Base-by-base conservation (phyloP, 2,329 filamentous ascomycete species). In the Drechslera avenae region DNA sequence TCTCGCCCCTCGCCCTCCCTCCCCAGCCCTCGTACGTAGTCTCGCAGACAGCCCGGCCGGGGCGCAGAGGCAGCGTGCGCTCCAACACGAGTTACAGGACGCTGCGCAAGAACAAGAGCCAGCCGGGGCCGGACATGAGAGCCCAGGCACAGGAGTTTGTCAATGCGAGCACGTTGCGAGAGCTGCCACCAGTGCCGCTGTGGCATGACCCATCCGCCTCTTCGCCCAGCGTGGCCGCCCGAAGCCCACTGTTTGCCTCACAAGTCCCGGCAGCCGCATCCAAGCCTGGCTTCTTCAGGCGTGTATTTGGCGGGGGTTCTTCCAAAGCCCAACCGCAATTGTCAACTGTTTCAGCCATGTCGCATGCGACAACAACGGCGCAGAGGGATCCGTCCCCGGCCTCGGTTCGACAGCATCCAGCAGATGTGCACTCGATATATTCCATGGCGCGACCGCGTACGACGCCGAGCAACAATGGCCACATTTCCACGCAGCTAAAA, bases 271-370 rank as follows among this genome's bases (percentile, higher is more conserved):
- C 59, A 17, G 57, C 69, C 44, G 26, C 26, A 28, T 90, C 88
- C 90, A 66, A 86, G 50, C 89, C 84, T 7, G 92, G 94, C 16
- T 97, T 99, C 78, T 97, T 97, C 78, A 86, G 91, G 63, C 86
- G 93, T 57, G 89, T 97, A 32, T 97, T 97, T 77, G 90, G 88
- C 30, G 69, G 68, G 33, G 61, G 63, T 32, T 88, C 87, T 8
- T 85, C 88, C 30, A 89, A 82, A 68, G 82, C 75, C 40, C 59
- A 63, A 44, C 33, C 64, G 12, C 69, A 79, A 71, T 57, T 35
- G 23, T 46, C 51, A 6, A 58, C 48, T 31, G 46, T 63, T n/a
- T 50, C 50, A 32, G 62, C 51, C 23, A 28, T 32, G 37, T 50
- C 26, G 26, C 26, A 28, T 28, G 26, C 26, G 26, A 28, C 61